phyloP scores from a whole-genome alignment of 768 basidiomycete genomes.

The Hericium erinaceus region DNA sequence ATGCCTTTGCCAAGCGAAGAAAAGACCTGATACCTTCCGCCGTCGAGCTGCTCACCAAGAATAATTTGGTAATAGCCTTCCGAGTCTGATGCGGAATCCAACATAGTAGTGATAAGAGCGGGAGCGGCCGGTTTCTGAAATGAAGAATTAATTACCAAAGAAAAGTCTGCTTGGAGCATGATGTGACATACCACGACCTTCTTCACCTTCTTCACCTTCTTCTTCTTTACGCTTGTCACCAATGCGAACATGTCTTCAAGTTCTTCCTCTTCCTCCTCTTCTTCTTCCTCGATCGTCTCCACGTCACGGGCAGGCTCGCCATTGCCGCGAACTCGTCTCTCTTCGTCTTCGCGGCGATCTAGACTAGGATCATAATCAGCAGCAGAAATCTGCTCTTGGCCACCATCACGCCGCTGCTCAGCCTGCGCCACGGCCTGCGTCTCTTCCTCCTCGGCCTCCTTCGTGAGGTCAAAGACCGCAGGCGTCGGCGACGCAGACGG shows the following conservation, averaged over 20 bases:
- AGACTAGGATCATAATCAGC: conserved; percentile 86
- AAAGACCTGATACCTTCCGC: conserved; percentile 89
- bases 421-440: conserved; percentile 37
- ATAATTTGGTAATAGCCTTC: conserved; percentile 96
- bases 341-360: conserved; percentile 81
- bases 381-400: conserved; percentile 68
- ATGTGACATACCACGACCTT: conserved; percentile 36
- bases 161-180: not conserved
- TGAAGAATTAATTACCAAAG: not conserved
- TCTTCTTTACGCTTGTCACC: conserved; percentile 42
- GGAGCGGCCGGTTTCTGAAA: conserved; percentile 43
- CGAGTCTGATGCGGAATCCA: conserved; percentile 86
- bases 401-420: conserved; percentile 32
- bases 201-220: conserved; percentile 51
- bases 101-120: conserved; percentile 61
- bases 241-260: conserved; percentile 96
- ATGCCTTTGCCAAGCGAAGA: conserved; percentile 96
- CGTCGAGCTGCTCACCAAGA: conserved; percentile 88
- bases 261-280: conserved; percentile 73
- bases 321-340: conserved; percentile 48
- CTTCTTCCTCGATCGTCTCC: conserved; percentile 43
- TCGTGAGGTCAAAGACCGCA: conserved; percentile 57
- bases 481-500: conserved; percentile 51
- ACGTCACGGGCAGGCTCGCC: conserved; percentile 31
- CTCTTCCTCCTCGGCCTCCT: conserved; percentile 46